Percentiles rank a stretch among this genome's conserved stretches.
Conservation (phyloP, 225 moss, liverwort and hornwort genomes). For the Neckera pumila region DNA sequence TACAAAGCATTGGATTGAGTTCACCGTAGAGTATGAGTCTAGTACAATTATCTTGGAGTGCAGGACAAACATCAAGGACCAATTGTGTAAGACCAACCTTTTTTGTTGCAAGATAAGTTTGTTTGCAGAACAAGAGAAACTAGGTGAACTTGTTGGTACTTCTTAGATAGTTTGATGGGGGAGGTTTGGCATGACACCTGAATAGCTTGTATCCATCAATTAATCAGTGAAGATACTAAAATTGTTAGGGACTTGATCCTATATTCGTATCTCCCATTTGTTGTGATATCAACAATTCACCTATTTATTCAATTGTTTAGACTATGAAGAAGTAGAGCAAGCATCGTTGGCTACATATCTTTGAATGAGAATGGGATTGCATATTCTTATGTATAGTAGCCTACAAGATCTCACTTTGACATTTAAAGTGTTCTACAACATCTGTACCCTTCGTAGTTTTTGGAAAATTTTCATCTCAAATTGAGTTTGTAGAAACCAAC, state of each 20-base stretch:
- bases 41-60: no score
- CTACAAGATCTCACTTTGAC: neutral
- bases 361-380: neutral
- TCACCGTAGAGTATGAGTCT: neutral
- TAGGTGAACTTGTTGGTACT: neutral
- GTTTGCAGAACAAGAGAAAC: neutral
- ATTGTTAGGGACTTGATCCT: neutral
- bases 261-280: neutral
- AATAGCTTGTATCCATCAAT: neutral
- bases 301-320: neutral
- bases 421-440: neutral
- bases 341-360: neutral
- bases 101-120: neutral
- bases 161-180: neutral
- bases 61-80: accelerated
- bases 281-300: neutral
- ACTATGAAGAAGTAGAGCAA: neutral
- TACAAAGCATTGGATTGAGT: accelerated
- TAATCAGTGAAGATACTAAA: neutral
- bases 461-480: neutral
- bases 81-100: neutral
- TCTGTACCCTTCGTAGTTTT: neutral
- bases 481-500: neutral
- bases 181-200: neutral
- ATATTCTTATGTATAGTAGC: neutral